Evolutionary conservation across 148 eudicot species (phyloP).

Genomic region (Beta vulgaris): DNA sequence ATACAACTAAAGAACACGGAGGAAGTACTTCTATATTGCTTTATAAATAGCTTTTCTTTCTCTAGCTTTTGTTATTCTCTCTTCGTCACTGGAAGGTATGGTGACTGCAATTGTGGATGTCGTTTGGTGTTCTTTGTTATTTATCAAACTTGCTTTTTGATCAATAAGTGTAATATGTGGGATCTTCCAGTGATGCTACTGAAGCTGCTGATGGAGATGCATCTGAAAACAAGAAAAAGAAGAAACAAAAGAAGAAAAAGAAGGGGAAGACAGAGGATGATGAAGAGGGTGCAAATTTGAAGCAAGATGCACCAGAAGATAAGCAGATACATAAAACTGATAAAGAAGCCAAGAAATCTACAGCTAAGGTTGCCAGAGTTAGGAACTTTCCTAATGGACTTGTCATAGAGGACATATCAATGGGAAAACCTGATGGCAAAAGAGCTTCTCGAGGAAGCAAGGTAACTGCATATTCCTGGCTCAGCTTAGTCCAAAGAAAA

Average conservation of each 20-base stretch:
- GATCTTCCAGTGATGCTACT: conserved; percentile 18
- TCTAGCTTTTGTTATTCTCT: no score
- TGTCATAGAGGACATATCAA: conserved; percentile 57
- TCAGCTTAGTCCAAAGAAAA: background rate
- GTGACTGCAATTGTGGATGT: background rate
- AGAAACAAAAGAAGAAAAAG: conserved; percentile 55
- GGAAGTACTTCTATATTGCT: no score
- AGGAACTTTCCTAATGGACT: conserved; percentile 71
- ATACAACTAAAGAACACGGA: no score
- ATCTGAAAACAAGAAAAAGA: conserved; percentile 43
- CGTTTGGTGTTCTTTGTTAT: background rate
- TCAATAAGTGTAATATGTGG: background rate
- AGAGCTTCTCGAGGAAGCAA: conserved; percentile 71
- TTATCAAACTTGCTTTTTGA: background rate
- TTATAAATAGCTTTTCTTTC: no score
- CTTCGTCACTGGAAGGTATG: no score
- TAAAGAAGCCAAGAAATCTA: conserved; percentile 34
- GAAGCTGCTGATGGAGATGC: conserved; percentile 26
- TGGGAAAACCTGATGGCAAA: conserved; percentile 71
- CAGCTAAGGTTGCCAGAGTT: conserved; percentile 49
- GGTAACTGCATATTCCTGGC: conserved; percentile 33
- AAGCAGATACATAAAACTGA: conserved; percentile 32
- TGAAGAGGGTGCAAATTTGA: conserved; percentile 27
- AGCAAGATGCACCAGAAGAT: conserved; percentile 27
- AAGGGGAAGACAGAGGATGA: conserved; percentile 45